Evolutionary conservation across 148 eudicot genomes (phyloP), one percentile per base, ranked within the genome.

Genomic region (Chenopodium album): DNA sequence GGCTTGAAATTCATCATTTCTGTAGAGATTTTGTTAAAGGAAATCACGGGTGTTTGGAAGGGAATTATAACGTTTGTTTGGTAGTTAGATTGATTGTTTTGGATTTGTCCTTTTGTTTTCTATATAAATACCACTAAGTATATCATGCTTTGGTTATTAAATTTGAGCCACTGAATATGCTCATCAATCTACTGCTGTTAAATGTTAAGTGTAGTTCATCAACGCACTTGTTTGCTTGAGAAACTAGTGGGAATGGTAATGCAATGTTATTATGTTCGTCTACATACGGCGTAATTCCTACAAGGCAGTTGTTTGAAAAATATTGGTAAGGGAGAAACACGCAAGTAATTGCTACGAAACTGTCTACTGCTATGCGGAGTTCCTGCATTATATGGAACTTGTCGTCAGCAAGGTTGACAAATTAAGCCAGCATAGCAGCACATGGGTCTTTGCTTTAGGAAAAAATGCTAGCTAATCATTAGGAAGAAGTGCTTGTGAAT

Each of bases 101-200:
- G 46, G 71, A 69, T 62, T 69, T 67, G 37, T 70, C 59, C 46
- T 29, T 44, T 76, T 59, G 69, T 76, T 28, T 20, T 50, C 68
- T 77, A 20, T 77, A 78, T 82, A 77, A 62, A 48, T 65, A 60
- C 34, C 11, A 50, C 22, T 1, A 14, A 59, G 63, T 52, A 71
- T 71, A 59, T 79, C 50, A 75, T 81, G 74, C 79, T 20, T 20
- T 77, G 34, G 60, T 20, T 70, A 52, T 76, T 23, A 63, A 77
- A 41, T 73, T 83, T 78, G 64, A 73, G 82, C 75, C 82, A 74
- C 60, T 73, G 20, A 52, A 83, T 73, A 52, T 73, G 74, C 66
- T 83, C 75, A 69, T 34, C 59, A 52, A 23, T 48, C 29, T 46
- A 48, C 34, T 76, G 47, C 80, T 52, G 54, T 50, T 50, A 2